Evolutionary conservation across 2,329 filamentous ascomycete genomes (phyloP).

Genomic region (Botryotinia globosa): DNA sequence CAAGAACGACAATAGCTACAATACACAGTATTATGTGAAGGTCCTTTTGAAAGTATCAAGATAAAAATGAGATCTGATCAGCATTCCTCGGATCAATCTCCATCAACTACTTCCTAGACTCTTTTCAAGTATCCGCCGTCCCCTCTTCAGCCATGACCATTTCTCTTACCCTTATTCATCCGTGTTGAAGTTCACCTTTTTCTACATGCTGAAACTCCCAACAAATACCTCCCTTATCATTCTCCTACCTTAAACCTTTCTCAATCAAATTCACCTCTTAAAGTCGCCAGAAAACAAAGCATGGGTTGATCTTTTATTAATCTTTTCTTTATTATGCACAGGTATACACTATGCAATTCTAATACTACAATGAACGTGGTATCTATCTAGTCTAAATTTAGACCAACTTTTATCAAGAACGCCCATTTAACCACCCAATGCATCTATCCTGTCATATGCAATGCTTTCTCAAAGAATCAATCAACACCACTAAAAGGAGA

Average conservation of each 20-base stretch:
- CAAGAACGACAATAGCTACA: no score
- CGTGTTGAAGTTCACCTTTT: no score
- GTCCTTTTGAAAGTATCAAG: accelerated
- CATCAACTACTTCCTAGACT: background rate
- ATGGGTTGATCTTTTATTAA: background rate
- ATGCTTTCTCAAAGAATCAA: background rate
- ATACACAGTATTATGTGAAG: no score
- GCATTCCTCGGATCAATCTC: background rate
- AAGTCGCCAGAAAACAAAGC: background rate
- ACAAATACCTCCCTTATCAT: background rate
- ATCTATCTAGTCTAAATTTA: background rate
- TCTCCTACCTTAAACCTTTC: background rate
- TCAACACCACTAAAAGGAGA: background rate
- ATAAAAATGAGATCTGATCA: no score
- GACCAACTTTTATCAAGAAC: background rate
- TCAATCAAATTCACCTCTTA: background rate
- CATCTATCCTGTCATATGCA: background rate
- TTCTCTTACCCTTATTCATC: background rate
- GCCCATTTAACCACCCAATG: background rate
- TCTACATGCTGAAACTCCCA: background rate
- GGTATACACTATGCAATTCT: background rate
- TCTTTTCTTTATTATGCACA: background rate
- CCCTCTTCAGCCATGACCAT: background rate
- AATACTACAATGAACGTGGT: conserved; percentile 7
- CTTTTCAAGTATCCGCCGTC: background rate